phyloP scores from a whole-genome alignment of 306 rosid species.

The Cucurbita moschata region DNA sequence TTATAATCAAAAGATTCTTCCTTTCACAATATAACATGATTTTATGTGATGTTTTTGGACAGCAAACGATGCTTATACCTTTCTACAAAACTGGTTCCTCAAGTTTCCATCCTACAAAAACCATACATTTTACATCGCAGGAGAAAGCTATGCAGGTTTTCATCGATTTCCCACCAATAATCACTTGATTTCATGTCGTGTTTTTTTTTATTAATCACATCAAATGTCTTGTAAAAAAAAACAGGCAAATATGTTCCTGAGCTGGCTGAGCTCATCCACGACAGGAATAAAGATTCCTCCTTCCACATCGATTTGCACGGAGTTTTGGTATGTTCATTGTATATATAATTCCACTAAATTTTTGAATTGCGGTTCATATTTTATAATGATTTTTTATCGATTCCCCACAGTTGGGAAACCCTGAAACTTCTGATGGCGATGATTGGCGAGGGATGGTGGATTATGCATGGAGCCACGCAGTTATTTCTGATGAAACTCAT shows the following conservation, averaged over 20 bases:
- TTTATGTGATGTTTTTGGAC: conserved; percentile 9
- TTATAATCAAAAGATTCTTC: too few species aligned
- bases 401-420: conserved; percentile 58
- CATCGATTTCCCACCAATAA: background rate
- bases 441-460: conserved; percentile 83
- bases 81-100: conserved; percentile 67
- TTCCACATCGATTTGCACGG: conserved; percentile 64
- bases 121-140: conserved; percentile 60
- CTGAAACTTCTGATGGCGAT: conserved; percentile 78
- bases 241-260: conserved; percentile 88
- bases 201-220: background rate
- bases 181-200: background rate
- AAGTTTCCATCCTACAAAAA: conserved; percentile 67
- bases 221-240: background rate
- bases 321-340: conserved; percentile 41
- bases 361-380: background rate
- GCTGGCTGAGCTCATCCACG: conserved; percentile 68
- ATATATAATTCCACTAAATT: background rate
- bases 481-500: conserved; percentile 75
- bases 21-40: background rate
- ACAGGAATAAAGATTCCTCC: conserved; percentile 44
- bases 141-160: conserved; percentile 74
- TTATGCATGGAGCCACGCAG: conserved; percentile 99
- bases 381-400: background rate
- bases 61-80: conserved; percentile 68